phyloP scores from a whole-genome alignment of 169 alveolate species.

The Plasmodium cynomolgi region DNA sequence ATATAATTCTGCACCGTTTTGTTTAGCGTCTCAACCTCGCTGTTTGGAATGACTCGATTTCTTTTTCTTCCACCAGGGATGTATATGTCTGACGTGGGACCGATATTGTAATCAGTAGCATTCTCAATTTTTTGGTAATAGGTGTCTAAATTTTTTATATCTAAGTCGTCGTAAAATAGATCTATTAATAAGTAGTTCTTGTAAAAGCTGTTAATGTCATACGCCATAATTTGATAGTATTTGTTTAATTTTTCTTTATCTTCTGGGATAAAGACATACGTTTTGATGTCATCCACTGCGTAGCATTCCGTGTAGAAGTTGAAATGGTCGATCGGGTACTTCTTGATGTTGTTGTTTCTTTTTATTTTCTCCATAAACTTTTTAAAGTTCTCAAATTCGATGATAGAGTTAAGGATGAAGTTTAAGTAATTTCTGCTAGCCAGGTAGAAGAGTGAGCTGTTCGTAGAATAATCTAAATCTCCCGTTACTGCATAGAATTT shows the following conservation, averaged over 20 bases:
- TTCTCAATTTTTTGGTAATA: conserved; percentile 13
- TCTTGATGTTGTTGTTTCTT: background rate
- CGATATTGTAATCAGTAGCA: background rate
- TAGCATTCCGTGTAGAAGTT: conserved; percentile 41
- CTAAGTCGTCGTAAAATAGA: conserved; percentile 53
- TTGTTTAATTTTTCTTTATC: background rate
- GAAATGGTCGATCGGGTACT: conserved; percentile 14
- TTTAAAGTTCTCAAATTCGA: conserved; percentile 65
- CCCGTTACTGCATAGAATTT: conserved; percentile 60
- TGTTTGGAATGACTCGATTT: background rate
- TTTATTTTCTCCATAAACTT: conserved; percentile 13
- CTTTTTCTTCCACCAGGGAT: conserved; percentile 10
- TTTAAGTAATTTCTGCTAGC: conserved; percentile 49
- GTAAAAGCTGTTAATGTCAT: conserved; percentile 10
- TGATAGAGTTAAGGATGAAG: conserved; percentile 44
- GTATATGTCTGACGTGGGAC: background rate
- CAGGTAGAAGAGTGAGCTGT: conserved; percentile 19
- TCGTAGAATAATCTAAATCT: conserved; percentile 42
- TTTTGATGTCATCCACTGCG: conserved; percentile 29
- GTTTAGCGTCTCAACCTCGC: background rate
- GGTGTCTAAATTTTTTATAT: background rate
- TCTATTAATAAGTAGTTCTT: conserved; percentile 32
- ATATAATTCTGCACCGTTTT: conserved; percentile 34
- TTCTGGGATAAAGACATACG: background rate
- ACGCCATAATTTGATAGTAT: background rate